These are phyloP conservation scores for Zygosaccharomyces gambellarensis DNA, from an alignment of 805 yeast species.

Conservation along the genomic window DNA sequence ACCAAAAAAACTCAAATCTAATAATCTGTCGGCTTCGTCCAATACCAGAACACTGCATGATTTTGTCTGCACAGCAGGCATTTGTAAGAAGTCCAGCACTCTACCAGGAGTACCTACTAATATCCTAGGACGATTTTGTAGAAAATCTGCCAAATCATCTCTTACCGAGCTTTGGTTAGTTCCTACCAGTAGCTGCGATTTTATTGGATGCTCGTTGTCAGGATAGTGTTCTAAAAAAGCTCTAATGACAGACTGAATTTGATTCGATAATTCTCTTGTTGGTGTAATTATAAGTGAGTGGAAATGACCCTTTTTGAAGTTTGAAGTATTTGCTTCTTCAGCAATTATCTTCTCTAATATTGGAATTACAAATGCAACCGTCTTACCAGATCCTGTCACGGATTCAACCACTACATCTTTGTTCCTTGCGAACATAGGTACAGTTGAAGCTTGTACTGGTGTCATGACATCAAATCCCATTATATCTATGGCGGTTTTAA, in stretches of 20 bases:
- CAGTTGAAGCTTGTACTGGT: conserved; percentile 93
- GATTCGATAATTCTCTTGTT: conserved; percentile 64
- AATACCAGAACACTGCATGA: conserved; percentile 70
- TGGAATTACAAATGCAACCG: conserved; percentile 85
- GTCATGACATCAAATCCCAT: conserved; percentile 82
- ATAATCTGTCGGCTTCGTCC: conserved; percentile 89
- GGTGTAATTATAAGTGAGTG: conserved; percentile 66
- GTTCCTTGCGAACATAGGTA: conserved; percentile 75
- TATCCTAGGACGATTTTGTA: conserved; percentile 59
- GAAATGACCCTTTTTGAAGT: conserved; percentile 56
- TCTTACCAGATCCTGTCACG: conserved; percentile 97
- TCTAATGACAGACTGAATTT: conserved; percentile 64
- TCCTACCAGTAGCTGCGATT: conserved; percentile 55
- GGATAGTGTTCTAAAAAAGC: conserved; percentile 56
- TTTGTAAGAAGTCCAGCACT: conserved; percentile 61
- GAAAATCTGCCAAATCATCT: conserved; percentile 63
- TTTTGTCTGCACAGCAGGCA: conserved; percentile 52
- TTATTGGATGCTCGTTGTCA: conserved; percentile 39
- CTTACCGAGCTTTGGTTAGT: conserved; percentile 53
- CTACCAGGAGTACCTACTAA: conserved; percentile 93
- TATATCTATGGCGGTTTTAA: conserved; percentile 60
- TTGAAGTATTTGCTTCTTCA: conserved; percentile 30
- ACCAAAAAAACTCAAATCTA: conserved; percentile 69
- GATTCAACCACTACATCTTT: conserved; percentile 97
- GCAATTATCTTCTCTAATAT: conserved; percentile 58